A percentile compares a stretch with the other conserved stretches of the same genome.
phyloP scores from a whole-genome alignment of 148 eudicot genomes.

The Silene uniflora region DNA sequence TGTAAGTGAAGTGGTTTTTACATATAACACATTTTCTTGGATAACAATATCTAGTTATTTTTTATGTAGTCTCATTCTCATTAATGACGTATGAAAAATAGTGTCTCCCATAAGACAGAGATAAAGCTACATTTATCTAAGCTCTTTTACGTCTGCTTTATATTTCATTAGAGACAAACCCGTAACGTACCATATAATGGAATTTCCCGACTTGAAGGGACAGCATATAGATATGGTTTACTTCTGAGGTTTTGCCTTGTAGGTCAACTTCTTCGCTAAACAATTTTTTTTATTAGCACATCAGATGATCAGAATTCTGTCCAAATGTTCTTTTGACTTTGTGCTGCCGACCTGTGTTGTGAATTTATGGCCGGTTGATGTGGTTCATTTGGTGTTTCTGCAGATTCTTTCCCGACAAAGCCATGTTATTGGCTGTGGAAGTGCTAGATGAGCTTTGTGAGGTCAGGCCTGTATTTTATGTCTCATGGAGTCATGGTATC shows the following conservation, averaged over 20 bases:
- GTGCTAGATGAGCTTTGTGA: slow-evolving; percentile 70
- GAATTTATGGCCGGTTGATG: not conserved
- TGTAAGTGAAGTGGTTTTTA: not conserved
- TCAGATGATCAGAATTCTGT: not conserved
- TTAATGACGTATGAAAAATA: not conserved
- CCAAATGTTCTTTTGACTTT: not conserved
- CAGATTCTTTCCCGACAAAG: slow-evolving; percentile 92
- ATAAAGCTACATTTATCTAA: not conserved
- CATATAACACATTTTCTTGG: not conserved
- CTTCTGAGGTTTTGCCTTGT: not conserved
- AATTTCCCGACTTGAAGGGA: not conserved
- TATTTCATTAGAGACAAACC: not conserved
- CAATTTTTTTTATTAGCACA: not conserved
- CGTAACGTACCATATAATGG: not conserved
- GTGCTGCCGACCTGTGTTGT: not conserved
- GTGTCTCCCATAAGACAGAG: not conserved
- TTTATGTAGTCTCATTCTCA: not conserved
- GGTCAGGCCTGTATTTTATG: slow-evolving; percentile 35
- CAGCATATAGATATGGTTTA: not conserved
- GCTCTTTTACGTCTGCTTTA: not conserved
- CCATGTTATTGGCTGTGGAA: slow-evolving; percentile 57
- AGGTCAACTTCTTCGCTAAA: not conserved
- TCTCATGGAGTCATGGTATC: not conserved
- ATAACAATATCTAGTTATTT: not conserved
- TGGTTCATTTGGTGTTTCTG: slow-evolving; percentile 19